A percentile compares a stretch with the other conserved stretches of the same genome.
Evolutionary conservation across 2,329 filamentous ascomycete genomes (phyloP).

Genomic region (Decorospora gaudefroyi): DNA sequence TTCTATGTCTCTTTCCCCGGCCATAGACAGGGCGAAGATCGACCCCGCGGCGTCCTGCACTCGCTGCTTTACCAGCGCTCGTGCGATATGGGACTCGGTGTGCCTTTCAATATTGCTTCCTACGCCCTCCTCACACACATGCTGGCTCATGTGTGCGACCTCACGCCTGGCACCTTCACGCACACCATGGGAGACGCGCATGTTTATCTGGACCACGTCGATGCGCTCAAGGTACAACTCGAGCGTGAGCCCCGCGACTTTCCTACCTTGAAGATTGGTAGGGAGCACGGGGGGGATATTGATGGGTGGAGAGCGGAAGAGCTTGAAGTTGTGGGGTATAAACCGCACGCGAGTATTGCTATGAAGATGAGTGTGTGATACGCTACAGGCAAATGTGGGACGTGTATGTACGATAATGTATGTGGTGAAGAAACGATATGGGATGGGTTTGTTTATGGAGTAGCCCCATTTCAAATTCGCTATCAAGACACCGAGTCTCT

Average conservation of each 20-base stretch:
- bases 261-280: conserved; percentile 73
- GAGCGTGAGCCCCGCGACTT: conserved; percentile 79
- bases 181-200: conserved; percentile 99
- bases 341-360: conserved; percentile 85
- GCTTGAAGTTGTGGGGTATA: conserved; percentile 84
- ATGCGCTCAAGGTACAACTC: conserved; percentile 80
- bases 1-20: conserved; percentile 83
- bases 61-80: conserved; percentile 91
- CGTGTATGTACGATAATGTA: no score
- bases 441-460: no score
- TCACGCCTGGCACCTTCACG: conserved; percentile 83
- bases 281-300: conserved; percentile 72
- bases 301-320: conserved; percentile 91
- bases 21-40: conserved; percentile 33
- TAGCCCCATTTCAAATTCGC: no score
- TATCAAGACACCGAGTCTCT: no score
- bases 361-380: conserved; percentile 99
- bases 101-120: conserved; percentile 96
- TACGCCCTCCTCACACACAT: conserved; percentile 96
- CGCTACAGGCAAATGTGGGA: no score
- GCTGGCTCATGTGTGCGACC: conserved; percentile 82
- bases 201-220: conserved; percentile 90
- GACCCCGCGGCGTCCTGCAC: conserved; percentile 70
- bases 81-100: conserved; percentile 95
- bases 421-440: no score